Base-by-base conservation (phyloP, 345 rosid genomes). In the Pugionium dolabratum region DNA sequence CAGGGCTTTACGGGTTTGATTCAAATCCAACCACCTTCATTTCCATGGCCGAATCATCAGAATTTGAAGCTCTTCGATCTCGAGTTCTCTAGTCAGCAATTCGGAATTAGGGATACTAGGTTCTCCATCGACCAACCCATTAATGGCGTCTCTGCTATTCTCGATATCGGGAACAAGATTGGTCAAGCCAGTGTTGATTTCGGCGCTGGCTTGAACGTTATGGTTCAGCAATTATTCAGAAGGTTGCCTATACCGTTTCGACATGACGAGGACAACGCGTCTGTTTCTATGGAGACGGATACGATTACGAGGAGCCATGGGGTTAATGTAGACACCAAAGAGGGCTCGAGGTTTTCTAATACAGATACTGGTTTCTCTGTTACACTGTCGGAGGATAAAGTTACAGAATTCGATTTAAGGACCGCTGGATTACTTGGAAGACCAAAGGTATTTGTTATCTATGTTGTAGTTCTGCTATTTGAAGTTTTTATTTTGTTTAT, bases 121-220 rank as follows among this genome's bases (percentile, higher is more conserved):
- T 76, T 76, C 25, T 56, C 80, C 2, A 62, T 78, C 29, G 79
- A 80, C 67, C 81, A 69, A 11, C 71, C 84, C 3, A 73, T 81
- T 9, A 66, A 77, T 69, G 95, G 95, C 35, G 88, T 87, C n/a
- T 78, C 83, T 1, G 84, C 91, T 4, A 84, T 93, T 70, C 76
- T 93, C 3, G 89, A 81, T 45, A 82, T 89, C 1, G 98, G 97
- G 11, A 94, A 67, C 67, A 75, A 75, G 77, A 88, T 94, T 68
- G 97, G 99, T 41, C 96, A 84, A 69, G 97, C 87, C 11, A 95
- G 97, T 62, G 79, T 84, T n/a, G 95, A 90, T 71, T 82, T 94
- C 8, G 96, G 99, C 42, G 85, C 86, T 4, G 75, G 82, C 62
- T 74, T 90, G 71, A 85, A 86, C 54, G 88, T 91, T 7, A 76